Evolutionary conservation across 1,139 yeast genomes (phyloP), one percentile per base, ranked within the genome.

Genomic region (Barnettozyma hawaiiensis): DNA sequence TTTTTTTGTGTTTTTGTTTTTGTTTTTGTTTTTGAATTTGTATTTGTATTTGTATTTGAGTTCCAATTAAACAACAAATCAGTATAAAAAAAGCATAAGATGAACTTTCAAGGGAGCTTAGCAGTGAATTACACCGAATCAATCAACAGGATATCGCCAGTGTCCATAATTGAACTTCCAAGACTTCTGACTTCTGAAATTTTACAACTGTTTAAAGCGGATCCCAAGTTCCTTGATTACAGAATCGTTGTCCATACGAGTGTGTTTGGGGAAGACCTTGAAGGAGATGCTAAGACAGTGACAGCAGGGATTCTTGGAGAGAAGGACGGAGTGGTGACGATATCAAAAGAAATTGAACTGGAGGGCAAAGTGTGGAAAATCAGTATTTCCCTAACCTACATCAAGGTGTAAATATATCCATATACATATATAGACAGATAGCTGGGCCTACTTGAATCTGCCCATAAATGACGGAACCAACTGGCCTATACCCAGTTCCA

Each of bases 391-490:
- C 31, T 49, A 27, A 19, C 45, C 15, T 47, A 41, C 39, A 32
- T 48, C 14, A 49, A 47, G 28, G 33, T 34, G 22, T 44, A 29
- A 35, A n/a, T n/a, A n/a, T n/a, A n/a, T n/a, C n/a, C n/a, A n/a
- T n/a, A n/a, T n/a, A n/a, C n/a, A n/a, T n/a, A n/a, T n/a, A n/a
- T n/a, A n/a, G n/a, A n/a, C n/a, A n/a, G n/a, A n/a, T n/a, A n/a
- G n/a, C n/a, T n/a, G n/a, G n/a, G n/a, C 22, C 18, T 27, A 34
- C 33, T 26, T 44, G 18, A 46, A 49, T 39, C 50, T 44, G 26
- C 47, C 47, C 50, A 45, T 45, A 38, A 47, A 55, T 35, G 49
- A 40, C n/a, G 45, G 46, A 37, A 34, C 27, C 16, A 50, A 27
- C 20, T 40, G 39, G 15, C 40, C 35, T 5, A 22, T 18, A 16